These are phyloP conservation scores for Colletotrichum tamarilloi DNA, from an alignment of 2,329 filamentous ascomycete species.

Conservation along the genomic window DNA sequence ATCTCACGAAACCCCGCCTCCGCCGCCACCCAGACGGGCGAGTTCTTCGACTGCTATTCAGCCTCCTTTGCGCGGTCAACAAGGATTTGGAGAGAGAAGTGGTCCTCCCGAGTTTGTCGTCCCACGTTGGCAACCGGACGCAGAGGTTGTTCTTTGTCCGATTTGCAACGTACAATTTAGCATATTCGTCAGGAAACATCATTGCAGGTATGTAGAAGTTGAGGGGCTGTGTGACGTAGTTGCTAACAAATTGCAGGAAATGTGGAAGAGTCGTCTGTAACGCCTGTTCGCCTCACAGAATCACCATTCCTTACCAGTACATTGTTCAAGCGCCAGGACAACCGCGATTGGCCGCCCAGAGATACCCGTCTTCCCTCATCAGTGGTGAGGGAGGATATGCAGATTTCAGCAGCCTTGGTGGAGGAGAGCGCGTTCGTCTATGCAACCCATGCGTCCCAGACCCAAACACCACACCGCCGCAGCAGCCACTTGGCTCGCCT, in stretches of 20 bases:
- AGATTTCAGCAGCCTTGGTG: constrained; percentile 58
- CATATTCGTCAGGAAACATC: constrained; percentile 90
- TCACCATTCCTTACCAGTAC: constrained; percentile 92
- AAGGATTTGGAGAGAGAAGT: constrained; percentile 14
- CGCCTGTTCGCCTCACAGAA: constrained; percentile 90
- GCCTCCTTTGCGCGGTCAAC: constrained; percentile 17
- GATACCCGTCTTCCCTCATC: constrained; percentile 50
- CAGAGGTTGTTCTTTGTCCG: constrained; percentile 83
- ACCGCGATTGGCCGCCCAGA: constrained; percentile 46
- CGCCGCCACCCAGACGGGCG: constrained; percentile 23
- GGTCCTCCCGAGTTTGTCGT: constrained; percentile 61
- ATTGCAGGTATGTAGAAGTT: constrained; percentile 75
- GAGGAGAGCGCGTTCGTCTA: constrained; percentile 68
- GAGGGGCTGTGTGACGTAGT: background rate
- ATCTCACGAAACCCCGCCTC: constrained; percentile 18
- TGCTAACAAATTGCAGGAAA: constrained; percentile 65
- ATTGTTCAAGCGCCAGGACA: constrained; percentile 81
- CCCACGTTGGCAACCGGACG: constrained; percentile 90
- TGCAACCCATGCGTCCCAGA: constrained; percentile 73
- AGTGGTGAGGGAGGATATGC: constrained; percentile 54
- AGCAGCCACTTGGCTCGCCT: constrained; percentile 49
- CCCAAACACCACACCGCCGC: constrained; percentile 68
- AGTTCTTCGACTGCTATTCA: constrained; percentile 8
- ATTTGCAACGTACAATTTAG: constrained; percentile 85
- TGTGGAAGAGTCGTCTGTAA: constrained; percentile 93